Conservation (phyloP, 495 filamentous ascomycete genomes). For the Penicillium tannophilum region DNA sequence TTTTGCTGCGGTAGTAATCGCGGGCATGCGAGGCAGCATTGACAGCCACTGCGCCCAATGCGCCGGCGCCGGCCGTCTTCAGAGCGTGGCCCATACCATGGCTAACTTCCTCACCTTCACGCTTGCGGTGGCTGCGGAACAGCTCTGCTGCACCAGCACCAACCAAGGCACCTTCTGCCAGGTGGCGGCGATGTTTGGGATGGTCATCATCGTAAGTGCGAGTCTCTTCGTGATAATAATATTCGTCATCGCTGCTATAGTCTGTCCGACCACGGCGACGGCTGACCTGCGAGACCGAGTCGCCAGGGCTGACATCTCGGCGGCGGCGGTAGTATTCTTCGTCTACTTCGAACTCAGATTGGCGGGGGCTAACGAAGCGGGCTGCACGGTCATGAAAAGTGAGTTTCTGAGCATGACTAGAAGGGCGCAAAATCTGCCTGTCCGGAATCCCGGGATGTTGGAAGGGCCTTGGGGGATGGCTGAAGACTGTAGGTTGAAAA, state of each 20-base stretch:
- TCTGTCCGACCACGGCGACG: constrained; percentile 42
- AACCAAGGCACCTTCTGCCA: constrained; percentile 85
- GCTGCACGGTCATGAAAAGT: constrained; percentile 78
- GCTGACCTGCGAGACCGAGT: constrained; percentile 58
- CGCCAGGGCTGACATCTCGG: constrained; percentile 59
- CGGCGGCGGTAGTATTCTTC: constrained; percentile 65
- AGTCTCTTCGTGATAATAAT: constrained; percentile 58
- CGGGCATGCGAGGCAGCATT: constrained; percentile 74
- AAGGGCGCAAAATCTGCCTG: constrained; percentile 46
- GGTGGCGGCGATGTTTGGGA: constrained; percentile 70
- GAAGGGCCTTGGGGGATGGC: constrained; percentile 65
- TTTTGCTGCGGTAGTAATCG: constrained; percentile 69
- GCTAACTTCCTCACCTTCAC: constrained; percentile 58
- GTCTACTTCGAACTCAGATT: constrained; percentile 66
- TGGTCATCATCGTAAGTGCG: constrained; percentile 58
- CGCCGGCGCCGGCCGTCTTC: constrained; percentile 78
- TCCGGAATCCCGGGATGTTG: constrained; percentile 63
- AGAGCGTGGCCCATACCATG: constrained; percentile 63
- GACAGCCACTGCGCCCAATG: constrained; percentile 78
- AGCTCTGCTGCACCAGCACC: constrained; percentile 77
- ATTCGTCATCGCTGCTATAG: constrained; percentile 67
- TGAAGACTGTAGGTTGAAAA: constrained; percentile 40
- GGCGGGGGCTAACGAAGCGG: constrained; percentile 64
- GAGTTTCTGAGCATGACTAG: constrained; percentile 66
- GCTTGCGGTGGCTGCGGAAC: constrained; percentile 66